A percentile compares a stretch with the other conserved stretches of the same genome.
phyloP scores from a whole-genome alignment of 1,284 basidiomycete genomes.

The Cutaneotrichosporon sp. region DNA sequence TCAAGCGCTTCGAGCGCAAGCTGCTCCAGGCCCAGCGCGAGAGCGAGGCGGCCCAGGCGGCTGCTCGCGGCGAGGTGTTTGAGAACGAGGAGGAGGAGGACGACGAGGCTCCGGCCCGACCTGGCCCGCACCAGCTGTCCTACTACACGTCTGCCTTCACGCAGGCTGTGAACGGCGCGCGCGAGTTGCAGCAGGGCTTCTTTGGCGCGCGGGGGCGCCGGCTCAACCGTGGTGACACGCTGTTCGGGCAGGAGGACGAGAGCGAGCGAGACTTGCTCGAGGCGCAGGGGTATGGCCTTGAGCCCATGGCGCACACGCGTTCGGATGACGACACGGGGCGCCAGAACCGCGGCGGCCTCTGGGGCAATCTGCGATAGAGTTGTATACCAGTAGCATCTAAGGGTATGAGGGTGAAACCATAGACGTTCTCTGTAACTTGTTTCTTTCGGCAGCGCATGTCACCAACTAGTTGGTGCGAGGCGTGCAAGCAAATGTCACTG shows the following conservation, averaged over 20 bases:
- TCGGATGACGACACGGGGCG: neutral
- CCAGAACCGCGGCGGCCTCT: neutral
- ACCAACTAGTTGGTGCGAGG: too few relatives aligned
- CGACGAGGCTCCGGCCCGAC: constrained; percentile 21
- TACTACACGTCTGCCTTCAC: constrained; percentile 46
- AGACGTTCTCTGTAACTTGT: constrained; percentile 1
- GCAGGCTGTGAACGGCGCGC: constrained; percentile 36
- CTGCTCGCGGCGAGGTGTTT: constrained; percentile 24
- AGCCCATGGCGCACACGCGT: constrained; percentile 31
- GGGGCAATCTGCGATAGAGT: constrained; percentile 4
- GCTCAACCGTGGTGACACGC: constrained; percentile 25
- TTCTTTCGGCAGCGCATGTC: neutral
- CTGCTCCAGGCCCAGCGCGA: constrained; percentile 42
- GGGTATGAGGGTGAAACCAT: neutral
- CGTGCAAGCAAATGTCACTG: too few relatives aligned
- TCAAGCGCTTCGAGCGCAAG: constrained; percentile 63
- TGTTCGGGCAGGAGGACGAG: constrained; percentile 30
- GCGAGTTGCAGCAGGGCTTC: constrained; percentile 46
- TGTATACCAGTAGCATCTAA: neutral
- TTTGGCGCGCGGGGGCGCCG: constrained; percentile 42
- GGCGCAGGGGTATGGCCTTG: constrained; percentile 45
- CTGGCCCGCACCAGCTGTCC: constrained; percentile 30
- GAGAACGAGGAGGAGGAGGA: constrained; percentile 14
- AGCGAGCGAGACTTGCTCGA: constrained; percentile 45
- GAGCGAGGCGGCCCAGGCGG: constrained; percentile 42